A percentile compares a stretch with the other conserved stretches of the same genome.
Evolutionary conservation across 2,329 filamentous ascomycete species (phyloP).

Genomic region (Madurella mycetomatis): DNA sequence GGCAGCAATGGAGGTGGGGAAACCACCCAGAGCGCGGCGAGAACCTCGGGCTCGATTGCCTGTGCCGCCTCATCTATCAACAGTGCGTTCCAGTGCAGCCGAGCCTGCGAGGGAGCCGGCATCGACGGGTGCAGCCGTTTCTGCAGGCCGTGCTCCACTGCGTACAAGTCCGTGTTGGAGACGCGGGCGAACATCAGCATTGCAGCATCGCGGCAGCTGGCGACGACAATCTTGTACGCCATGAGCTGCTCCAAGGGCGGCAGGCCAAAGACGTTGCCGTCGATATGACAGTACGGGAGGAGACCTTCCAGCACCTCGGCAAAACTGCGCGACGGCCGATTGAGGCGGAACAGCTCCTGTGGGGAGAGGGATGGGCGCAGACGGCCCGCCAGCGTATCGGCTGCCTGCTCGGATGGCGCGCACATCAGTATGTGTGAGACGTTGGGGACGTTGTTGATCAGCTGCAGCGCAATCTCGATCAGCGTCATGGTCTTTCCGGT

Average conservation of each 20-base stretch:
- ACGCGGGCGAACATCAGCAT: constrained; percentile 22
- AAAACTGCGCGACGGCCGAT: constrained; percentile 20
- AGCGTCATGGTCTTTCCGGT: constrained; percentile 28
- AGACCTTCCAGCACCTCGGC: constrained; percentile 19
- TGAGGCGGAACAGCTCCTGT: constrained; percentile 23
- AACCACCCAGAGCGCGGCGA: constrained; percentile 23
- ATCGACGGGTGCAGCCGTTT: constrained; percentile 15
- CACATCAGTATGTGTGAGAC: constrained; percentile 25
- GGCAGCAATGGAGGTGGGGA: constrained; percentile 16
- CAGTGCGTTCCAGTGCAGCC: constrained; percentile 25
- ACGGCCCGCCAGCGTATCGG: constrained; percentile 23
- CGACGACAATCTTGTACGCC: constrained; percentile 23
- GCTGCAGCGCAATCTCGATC: constrained; percentile 25
- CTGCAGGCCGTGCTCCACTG: constrained; percentile 13
- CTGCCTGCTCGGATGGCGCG: constrained; percentile 25
- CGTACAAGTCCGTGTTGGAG: constrained; percentile 24
- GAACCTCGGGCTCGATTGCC: constrained; percentile 23
- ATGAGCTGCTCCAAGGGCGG: constrained; percentile 20
- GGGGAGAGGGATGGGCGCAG: constrained; percentile 14
- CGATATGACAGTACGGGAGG: constrained; percentile 22
- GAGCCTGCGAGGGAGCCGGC: not conserved
- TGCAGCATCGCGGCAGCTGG: constrained; percentile 24
- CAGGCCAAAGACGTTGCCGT: constrained; percentile 15
- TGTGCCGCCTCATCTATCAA: constrained; percentile 28
- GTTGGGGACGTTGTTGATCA: constrained; percentile 15